phyloP scores from a whole-genome alignment of 2,329 filamentous ascomycete species.

The Penicillium capsulatum region DNA sequence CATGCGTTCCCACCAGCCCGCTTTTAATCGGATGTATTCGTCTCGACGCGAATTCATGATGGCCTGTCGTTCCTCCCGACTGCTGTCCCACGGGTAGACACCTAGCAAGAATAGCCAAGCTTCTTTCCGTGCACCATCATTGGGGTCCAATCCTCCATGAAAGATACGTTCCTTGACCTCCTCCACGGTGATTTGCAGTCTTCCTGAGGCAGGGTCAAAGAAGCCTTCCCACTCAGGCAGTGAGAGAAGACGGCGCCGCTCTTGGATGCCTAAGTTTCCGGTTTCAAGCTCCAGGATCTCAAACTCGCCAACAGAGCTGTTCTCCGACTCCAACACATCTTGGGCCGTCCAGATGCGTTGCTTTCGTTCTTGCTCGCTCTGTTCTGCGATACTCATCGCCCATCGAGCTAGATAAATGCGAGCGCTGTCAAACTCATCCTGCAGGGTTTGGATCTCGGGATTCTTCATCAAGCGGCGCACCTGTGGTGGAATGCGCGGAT shows the following conservation, averaged over 20 bases:
- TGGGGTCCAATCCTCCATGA: constrained; percentile 81
- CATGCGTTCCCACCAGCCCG: constrained; percentile 91
- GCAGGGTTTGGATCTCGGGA: constrained; percentile 88
- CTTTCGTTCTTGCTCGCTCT: constrained; percentile 81
- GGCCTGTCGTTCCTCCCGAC: constrained; percentile 74
- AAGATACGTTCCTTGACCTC: constrained; percentile 98
- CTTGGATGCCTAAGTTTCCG: constrained; percentile 67
- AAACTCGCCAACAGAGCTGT: constrained; percentile 92
- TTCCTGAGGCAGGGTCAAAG: constrained; percentile 72
- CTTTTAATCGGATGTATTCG: constrained; percentile 90
- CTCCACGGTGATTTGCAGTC: constrained; percentile 73
- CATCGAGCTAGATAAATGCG: constrained; percentile 89
- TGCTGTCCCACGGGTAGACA: constrained; percentile 91
- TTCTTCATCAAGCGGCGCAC: constrained; percentile 79
- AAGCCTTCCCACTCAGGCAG: constrained; percentile 86
- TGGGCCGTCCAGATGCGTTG: constrained; percentile 89
- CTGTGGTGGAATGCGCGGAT: constrained; percentile 84
- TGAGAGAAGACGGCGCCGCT: constrained; percentile 71
- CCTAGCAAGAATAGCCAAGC: constrained; percentile 93
- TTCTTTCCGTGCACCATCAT: constrained; percentile 91
- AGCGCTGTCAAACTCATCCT: constrained; percentile 96
- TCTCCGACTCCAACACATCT: constrained; percentile 88
- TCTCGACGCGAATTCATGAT: constrained; percentile 81
- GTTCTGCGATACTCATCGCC: constrained; percentile 98
- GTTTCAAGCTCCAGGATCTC: constrained; percentile 81